These are phyloP conservation scores for Sindora glabra DNA, from an alignment of 306 rosid species.

Conservation along the genomic window DNA sequence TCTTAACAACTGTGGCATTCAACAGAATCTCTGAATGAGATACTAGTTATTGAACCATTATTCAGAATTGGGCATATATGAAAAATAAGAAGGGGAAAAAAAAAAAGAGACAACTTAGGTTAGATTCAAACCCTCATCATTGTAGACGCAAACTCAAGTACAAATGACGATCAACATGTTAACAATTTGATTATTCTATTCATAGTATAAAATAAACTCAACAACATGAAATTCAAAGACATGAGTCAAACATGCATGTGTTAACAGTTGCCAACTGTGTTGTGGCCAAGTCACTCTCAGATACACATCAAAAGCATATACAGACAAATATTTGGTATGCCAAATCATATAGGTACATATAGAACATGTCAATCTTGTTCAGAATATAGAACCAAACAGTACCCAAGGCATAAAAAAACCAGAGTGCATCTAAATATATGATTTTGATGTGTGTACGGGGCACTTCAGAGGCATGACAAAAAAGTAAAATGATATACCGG, in stretches of 20 bases:
- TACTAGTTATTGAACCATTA: neutral
- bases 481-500: constrained; percentile 43
- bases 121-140: neutral
- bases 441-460: neutral
- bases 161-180: neutral
- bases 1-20: constrained; percentile 63
- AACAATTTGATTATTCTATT: neutral
- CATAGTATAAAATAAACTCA: too few species aligned
- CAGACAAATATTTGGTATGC: neutral
- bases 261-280: neutral
- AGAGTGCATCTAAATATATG: neutral
- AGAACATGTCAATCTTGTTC: too few species aligned
- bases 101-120: neutral
- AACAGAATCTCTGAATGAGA: constrained; percentile 1
- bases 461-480: neutral
- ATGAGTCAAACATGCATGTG: neutral
- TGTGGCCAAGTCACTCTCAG: neutral
- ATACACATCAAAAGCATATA: neutral
- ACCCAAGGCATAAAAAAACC: neutral
- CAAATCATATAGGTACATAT: neutral
- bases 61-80: neutral
- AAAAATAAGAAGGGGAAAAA: neutral
- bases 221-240: too few species aligned
- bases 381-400: neutral
- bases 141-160: neutral